Conservation (phyloP, 805 yeast species). For the Yamadazyma paraphyllophila region DNA sequence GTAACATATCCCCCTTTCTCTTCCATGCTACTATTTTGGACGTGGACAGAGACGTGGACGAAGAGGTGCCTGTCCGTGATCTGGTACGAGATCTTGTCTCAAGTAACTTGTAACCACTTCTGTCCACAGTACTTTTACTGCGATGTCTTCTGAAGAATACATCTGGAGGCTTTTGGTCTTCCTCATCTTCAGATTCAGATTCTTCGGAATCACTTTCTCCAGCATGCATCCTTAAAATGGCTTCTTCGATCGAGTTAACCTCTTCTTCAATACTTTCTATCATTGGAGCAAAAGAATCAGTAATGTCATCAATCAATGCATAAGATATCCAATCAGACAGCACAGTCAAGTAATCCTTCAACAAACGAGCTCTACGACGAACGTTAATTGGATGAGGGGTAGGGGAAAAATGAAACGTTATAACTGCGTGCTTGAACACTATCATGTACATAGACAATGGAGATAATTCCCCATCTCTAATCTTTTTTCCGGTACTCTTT, state of each 20-base stretch:
- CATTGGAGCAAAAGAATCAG: conserved; percentile 97
- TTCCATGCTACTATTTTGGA: conserved; percentile 67
- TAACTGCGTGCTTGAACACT: conserved; percentile 86
- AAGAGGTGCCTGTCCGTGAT: conserved; percentile 16
- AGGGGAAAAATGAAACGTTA: conserved; percentile 91
- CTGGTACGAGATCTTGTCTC: conserved; percentile 7
- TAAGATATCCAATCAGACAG: conserved; percentile 97
- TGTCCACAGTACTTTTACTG: conserved; percentile 39
- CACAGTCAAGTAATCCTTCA: conserved; percentile 84
- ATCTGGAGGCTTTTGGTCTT: conserved; percentile 19
- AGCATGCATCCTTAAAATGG: conserved; percentile 83
- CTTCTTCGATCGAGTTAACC: conserved; percentile 91
- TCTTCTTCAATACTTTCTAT: conserved; percentile 92
- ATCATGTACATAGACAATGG: conserved; percentile 92
- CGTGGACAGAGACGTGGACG: conserved; percentile 40
- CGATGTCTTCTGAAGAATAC: conserved; percentile 35
- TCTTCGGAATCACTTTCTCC: conserved; percentile 47
- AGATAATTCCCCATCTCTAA: conserved; percentile 60
- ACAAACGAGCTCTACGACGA: conserved; percentile 83
- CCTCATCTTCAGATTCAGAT: conserved; percentile 20
- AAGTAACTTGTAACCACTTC: conserved; percentile 10
- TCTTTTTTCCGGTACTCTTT: conserved; percentile 29
- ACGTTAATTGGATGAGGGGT: conserved; percentile 97
- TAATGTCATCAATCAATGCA: conserved; percentile 93
- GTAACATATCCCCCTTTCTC: conserved; percentile 89